Base-by-base conservation (phyloP, 345 rosid genomes). In the Euclidium syriacum region DNA sequence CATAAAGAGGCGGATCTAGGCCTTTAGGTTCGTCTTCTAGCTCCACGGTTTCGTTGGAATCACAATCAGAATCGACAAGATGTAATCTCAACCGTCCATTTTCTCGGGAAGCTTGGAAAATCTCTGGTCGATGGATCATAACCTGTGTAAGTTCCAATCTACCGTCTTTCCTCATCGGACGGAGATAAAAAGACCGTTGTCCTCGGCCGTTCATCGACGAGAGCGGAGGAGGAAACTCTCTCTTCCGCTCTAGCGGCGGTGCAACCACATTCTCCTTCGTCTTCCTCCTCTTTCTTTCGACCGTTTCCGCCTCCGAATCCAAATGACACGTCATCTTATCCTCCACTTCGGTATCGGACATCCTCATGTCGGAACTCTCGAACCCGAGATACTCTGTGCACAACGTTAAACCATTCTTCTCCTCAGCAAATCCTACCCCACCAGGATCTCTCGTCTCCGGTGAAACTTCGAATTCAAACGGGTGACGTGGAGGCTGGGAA, bases 301-400 rank as follows among this genome's bases (percentile, higher is more conserved):
- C 55, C 30, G 26, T 59, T 41, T 29, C 18, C 0, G 57, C 41
- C 26, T 42, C 62, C 42, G n/a, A n/a, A n/a, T 55, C 52, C 1
- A 14, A 24, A 9, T 16, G 64, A 51, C 26, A 51, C 23, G 18
- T 14, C 52, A 26, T 39, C 48, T 25, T 35, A 0, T 19, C 8
- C 25, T 40, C 60, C 10, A 70, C 39, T 30, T 53, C 58, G 36
- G 64, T 69, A n/a, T 72, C 80, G 12, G 83, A 85, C 16, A 60
- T 71, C 58, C 62, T 70, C 62, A 81, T 87, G 30, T 81, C 84
- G 7, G 72, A 87, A 64, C 97, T 90, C 84, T 90, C 97, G 38
- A 83, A 87, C 58, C 97, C 97, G 11, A 90, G 71, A 62, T 88
- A 82, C 83, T 90, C 97, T 2, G 95, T 90, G 50, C 95, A 90